Percentiles rank a stretch among this genome's conserved stretches.
phyloP scores from a whole-genome alignment of 2,329 filamentous ascomycete genomes.

The Monosporascus sp. region DNA sequence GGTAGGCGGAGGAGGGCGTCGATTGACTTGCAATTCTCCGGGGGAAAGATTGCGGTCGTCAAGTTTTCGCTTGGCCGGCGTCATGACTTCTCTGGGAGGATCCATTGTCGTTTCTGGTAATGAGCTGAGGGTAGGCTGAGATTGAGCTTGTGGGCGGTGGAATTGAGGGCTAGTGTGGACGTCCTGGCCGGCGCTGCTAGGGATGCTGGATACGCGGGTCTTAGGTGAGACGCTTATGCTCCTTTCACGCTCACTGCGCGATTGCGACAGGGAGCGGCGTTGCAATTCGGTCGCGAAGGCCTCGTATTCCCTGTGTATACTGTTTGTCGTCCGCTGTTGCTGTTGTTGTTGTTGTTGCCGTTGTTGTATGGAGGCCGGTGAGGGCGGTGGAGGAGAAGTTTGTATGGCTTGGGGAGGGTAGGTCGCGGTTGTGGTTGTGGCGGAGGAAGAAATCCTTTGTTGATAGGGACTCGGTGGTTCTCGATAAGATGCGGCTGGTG shows the following conservation, averaged over 20 bases:
- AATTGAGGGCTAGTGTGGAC: conserved; percentile 17
- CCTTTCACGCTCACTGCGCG: conserved; percentile 59
- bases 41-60: conserved; percentile 43
- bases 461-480: conserved; percentile 58
- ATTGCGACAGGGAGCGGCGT: conserved; percentile 47
- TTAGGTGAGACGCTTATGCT: conserved; percentile 76
- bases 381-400: conserved; percentile 31
- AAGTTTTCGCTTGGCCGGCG: conserved; percentile 43
- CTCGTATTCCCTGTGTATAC: conserved; percentile 40
- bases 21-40: conserved; percentile 46
- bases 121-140: conserved; percentile 3
- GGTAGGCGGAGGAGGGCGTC: conserved; percentile 44
- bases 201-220: conserved; percentile 54
- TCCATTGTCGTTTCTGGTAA: conserved; percentile 29
- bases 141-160: conserved; percentile 18
- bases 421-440: conserved; percentile 17
- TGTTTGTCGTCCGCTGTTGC: conserved; percentile 35
- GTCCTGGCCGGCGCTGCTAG: conserved; percentile 22
- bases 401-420: conserved; percentile 26
- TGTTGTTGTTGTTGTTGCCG: not conserved
- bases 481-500: conserved; percentile 35
- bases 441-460: conserved; percentile 37
- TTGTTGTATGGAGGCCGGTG: conserved; percentile 20
- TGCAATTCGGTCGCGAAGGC: conserved; percentile 33
- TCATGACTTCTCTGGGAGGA: conserved; percentile 28